Evolutionary conservation across 2,329 filamentous ascomycete genomes (phyloP).

Genomic region (Coniochaeta prunicola): DNA sequence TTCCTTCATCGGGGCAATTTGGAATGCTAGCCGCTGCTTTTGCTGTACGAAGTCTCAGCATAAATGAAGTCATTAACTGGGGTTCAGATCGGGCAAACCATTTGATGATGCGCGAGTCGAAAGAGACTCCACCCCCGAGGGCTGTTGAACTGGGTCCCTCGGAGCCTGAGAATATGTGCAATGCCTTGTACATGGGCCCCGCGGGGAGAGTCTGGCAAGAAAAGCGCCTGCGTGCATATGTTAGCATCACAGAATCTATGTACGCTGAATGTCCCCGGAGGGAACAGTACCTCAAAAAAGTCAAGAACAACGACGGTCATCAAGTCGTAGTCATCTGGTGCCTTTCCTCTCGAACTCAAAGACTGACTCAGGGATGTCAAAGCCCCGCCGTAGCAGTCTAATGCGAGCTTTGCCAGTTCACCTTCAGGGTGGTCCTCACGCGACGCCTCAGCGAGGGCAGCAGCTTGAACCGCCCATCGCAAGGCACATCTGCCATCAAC

Average conservation of each 20-base stretch:
- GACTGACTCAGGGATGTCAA: slow-evolving; percentile 24
- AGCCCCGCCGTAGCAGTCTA: slow-evolving; percentile 27
- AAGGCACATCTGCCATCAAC: slow-evolving; percentile 26
- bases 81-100: slow-evolving; percentile 6
- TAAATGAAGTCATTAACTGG: not conserved
- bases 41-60: slow-evolving; percentile 11
- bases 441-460: slow-evolving; percentile 24
- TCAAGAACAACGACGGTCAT: slow-evolving; percentile 32
- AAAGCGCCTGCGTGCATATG: slow-evolving; percentile 20
- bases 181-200: slow-evolving; percentile 30
- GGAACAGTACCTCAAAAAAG: slow-evolving; percentile 26
- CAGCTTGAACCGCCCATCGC: slow-evolving; percentile 29
- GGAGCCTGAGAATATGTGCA: slow-evolving; percentile 29
- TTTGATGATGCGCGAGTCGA: slow-evolving; percentile 28
- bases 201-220: slow-evolving; percentile 17
- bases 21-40: slow-evolving; percentile 27
- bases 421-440: slow-evolving; percentile 13
- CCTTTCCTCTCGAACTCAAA: slow-evolving; percentile 20
- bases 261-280: not conserved
- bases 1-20: slow-evolving; percentile 18
- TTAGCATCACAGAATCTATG: not conserved
- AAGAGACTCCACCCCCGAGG: slow-evolving; percentile 31
- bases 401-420: slow-evolving; percentile 16
- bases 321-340: slow-evolving; percentile 29
- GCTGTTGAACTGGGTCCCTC: slow-evolving; percentile 25